Evolutionary conservation across 2,329 filamentous ascomycete species (phyloP).

Genomic region (Colletotrichum costaricense): DNA sequence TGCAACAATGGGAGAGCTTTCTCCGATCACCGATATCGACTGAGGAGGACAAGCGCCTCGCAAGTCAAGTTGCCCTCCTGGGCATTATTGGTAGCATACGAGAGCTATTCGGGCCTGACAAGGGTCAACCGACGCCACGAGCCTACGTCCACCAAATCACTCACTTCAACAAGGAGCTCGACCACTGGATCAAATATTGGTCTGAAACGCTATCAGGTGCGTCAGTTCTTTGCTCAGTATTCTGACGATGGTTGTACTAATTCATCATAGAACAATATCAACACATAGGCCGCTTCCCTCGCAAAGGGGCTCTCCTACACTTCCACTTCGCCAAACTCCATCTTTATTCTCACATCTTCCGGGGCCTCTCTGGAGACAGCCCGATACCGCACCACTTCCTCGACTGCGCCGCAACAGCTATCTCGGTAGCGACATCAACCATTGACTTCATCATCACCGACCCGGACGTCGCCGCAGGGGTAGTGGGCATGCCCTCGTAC

Average conservation of each 20-base stretch:
- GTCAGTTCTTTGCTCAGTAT: not conserved
- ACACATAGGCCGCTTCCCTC: conserved; percentile 52
- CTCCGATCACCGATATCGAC: conserved; percentile 62
- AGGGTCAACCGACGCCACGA: conserved; percentile 60
- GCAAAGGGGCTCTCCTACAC: conserved; percentile 53
- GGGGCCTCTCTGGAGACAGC: conserved; percentile 47
- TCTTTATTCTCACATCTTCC: conserved; percentile 54
- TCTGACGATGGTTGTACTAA: no score
- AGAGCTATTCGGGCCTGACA: conserved; percentile 66
- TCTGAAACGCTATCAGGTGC: conserved; percentile 44
- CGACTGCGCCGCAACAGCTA: conserved; percentile 46
- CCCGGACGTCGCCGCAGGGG: conserved; percentile 51
- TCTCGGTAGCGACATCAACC: conserved; percentile 54
- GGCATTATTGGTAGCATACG: conserved; percentile 67
- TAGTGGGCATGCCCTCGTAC: conserved; percentile 60
- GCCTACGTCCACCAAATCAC: conserved; percentile 60
- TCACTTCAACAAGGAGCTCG: conserved; percentile 47
- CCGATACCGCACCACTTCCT: conserved; percentile 49
- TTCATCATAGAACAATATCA: conserved; percentile 47
- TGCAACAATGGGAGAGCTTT: conserved; percentile 68
- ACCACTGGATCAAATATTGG: conserved; percentile 52
- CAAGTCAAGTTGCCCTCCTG: conserved; percentile 68
- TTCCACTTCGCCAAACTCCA: conserved; percentile 56
- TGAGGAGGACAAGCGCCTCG: conserved; percentile 65
- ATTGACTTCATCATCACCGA: conserved; percentile 57